Conservation (phyloP, 1,139 yeast species). For the Torulaspora pretoriensis region DNA sequence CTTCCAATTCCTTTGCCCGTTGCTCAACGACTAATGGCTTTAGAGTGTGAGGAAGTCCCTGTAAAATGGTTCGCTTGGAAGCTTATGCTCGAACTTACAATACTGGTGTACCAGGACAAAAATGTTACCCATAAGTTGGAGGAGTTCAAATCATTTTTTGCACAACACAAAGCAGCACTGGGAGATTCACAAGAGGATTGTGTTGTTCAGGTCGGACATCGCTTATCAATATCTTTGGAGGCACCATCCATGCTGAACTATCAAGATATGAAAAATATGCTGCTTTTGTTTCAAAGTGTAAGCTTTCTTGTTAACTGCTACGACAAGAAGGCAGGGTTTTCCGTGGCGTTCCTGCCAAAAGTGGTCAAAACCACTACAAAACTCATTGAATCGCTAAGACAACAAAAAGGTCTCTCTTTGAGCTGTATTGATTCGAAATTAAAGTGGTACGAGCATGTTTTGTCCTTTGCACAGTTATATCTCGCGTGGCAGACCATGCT, state of each 20-base stretch:
- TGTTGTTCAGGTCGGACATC: conserved; percentile 9
- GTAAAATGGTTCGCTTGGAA: conserved; percentile 27
- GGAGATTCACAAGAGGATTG: conserved; percentile 6
- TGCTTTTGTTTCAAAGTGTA: conserved; percentile 34
- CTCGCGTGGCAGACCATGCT: conserved; percentile 24
- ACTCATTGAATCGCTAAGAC: conserved; percentile 12
- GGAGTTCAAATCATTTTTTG: conserved; percentile 29
- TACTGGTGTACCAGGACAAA: conserved; percentile 26
- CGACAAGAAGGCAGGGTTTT: conserved; percentile 32
- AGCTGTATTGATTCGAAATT: conserved; percentile 15
- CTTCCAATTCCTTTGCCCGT: conserved; percentile 14
- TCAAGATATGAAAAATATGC: conserved; percentile 27
- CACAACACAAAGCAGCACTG: conserved; percentile 19
- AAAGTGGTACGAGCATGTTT: conserved; percentile 20
- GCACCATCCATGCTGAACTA: conserved; percentile 25
- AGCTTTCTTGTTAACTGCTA: conserved; percentile 34
- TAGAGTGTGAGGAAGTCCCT: conserved; percentile 13
- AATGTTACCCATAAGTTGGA: conserved; percentile 29
- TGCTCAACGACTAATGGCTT: conserved; percentile 5
- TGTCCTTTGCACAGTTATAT: conserved; percentile 25
- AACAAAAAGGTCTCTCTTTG: conserved; percentile 1
- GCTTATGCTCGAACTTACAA: conserved; percentile 22
- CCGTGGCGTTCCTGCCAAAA: conserved; percentile 32
- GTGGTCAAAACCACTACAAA: conserved; percentile 21
- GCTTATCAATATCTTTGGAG: conserved; percentile 15